phyloP scores from a whole-genome alignment of 805 yeast species.

The Wickerhamiella siamensis region DNA sequence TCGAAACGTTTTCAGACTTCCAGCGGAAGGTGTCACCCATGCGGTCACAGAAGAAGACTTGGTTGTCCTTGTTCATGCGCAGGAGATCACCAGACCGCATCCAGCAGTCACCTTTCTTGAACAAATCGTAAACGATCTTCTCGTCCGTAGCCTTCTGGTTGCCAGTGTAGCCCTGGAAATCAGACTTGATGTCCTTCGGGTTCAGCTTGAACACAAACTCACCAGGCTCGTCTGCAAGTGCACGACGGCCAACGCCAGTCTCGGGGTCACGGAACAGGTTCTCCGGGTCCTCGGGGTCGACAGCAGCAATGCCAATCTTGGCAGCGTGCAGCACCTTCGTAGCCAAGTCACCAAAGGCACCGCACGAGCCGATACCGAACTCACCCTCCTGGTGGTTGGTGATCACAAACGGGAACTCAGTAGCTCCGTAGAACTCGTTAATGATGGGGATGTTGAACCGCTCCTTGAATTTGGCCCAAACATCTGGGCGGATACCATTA shows the following conservation, averaged over 20 bases:
- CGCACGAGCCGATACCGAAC: constrained; percentile 76
- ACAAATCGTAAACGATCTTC: constrained; percentile 60
- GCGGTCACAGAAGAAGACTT: constrained; percentile 76
- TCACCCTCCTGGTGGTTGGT: constrained; percentile 68
- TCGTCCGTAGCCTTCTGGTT: constrained; percentile 66
- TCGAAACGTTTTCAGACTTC: constrained; percentile 91
- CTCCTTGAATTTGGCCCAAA: constrained; percentile 68
- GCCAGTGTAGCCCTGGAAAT: constrained; percentile 83
- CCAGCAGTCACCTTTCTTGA: constrained; percentile 80
- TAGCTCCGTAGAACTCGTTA: constrained; percentile 88
- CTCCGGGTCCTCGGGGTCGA: constrained; percentile 65
- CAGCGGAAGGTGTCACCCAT: constrained; percentile 92
- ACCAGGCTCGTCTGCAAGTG: constrained; percentile 58
- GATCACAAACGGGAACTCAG: constrained; percentile 82
- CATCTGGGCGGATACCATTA: constrained; percentile 78
- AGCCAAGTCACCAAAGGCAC: constrained; percentile 46
- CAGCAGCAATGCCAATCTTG: constrained; percentile 41
- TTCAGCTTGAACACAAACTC: constrained; percentile 71
- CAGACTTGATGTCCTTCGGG: constrained; percentile 45
- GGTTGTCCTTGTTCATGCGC: constrained; percentile 48
- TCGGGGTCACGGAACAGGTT: constrained; percentile 49
- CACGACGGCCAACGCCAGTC: constrained; percentile 44
- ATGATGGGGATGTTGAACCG: constrained; percentile 61
- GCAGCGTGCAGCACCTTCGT: constrained; percentile 37
- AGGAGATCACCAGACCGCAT: constrained; percentile 78